A percentile compares a stretch with the other conserved stretches of the same genome.
phyloP scores from a whole-genome alignment of 768 basidiomycete species.

The Tephrocybe sp. region DNA sequence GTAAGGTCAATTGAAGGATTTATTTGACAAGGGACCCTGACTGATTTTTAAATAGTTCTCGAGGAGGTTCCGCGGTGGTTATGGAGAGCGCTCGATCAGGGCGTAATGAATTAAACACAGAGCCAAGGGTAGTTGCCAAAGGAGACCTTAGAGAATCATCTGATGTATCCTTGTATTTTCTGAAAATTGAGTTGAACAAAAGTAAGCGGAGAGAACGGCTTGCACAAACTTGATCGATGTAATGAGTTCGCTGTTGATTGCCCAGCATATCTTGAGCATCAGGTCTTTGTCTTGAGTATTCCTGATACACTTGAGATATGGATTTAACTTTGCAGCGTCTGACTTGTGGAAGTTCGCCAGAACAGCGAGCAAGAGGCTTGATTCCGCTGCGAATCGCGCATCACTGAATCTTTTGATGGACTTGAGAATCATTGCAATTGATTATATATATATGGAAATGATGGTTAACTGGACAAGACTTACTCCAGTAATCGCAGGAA shows the following conservation, averaged over 20 bases:
- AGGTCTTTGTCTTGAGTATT: slow-evolving; percentile 45
- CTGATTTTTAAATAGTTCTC: slow-evolving; percentile 59
- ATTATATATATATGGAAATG: no score
- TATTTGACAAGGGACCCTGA: slow-evolving; percentile 22
- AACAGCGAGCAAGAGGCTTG: slow-evolving; percentile 54
- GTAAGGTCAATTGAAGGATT: background rate
- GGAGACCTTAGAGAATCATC: slow-evolving; percentile 51
- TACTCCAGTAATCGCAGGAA: slow-evolving; percentile 49
- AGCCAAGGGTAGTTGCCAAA: slow-evolving; percentile 47
- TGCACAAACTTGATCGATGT: slow-evolving; percentile 46
- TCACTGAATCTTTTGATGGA: slow-evolving; percentile 55
- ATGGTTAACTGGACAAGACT: slow-evolving; percentile 14
- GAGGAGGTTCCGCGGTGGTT: slow-evolving; percentile 42
- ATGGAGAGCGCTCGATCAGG: slow-evolving; percentile 52
- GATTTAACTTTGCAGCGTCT: slow-evolving; percentile 67
- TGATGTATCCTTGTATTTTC: slow-evolving; percentile 53
- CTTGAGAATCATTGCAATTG: no score
- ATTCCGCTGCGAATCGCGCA: slow-evolving; percentile 56
- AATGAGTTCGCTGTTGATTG: slow-evolving; percentile 49
- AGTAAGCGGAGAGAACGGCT: background rate
- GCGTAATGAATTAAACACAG: slow-evolving; percentile 48
- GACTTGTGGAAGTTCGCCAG: slow-evolving; percentile 73
- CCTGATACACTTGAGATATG: slow-evolving; percentile 53
- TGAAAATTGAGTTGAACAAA: slow-evolving; percentile 19
- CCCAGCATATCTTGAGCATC: slow-evolving; percentile 58